Evolutionary conservation across 768 basidiomycete species (phyloP), one percentile per base, ranked within the genome.

Genomic region (Chlorophyllum brunneum): DNA sequence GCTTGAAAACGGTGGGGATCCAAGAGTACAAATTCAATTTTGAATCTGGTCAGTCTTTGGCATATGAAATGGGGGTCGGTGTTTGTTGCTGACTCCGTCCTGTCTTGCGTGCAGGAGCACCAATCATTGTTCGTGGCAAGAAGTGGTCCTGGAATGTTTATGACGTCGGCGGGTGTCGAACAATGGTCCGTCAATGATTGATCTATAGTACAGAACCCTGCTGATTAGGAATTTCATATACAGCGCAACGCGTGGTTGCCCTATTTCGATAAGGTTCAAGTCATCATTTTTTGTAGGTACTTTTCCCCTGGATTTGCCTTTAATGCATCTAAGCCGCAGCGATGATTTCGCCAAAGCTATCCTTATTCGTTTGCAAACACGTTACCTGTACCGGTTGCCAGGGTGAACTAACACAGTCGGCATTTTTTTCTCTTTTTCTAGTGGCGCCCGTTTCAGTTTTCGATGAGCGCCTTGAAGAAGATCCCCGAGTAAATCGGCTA

Each of bases 191-290:
- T 64, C 38, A 37, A 47, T 48, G 4, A 38, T 47, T 49, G 50
- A 0, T 60, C n/a, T n/a, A n/a, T n/a, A n/a, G n/a, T n/a, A n/a
- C n/a, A n/a, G n/a, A n/a, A n/a, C n/a, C n/a, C n/a, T n/a, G n/a
- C n/a, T n/a, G n/a, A n/a, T n/a, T n/a, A n/a, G n/a, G n/a, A n/a
- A n/a, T n/a, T n/a, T n/a, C n/a, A n/a, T n/a, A n/a, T n/a, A n/a
- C n/a, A 89, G 85, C 87, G 89, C 33, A 71, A 80, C 18, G 85
- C 85, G 0, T 92, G 89, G 89, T 69, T 88, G 16, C 85, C 88
- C 0, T 92, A 82, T 67, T 91, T 92, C 61, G 84, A 90, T 47
- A 79, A 85, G 59, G 84, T 85, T 38, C 80, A 88, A 56, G 85
- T 84, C 2, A 82, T 92, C 61, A 88, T 92, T 49, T 91, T 92